Evolutionary conservation across 2,329 filamentous ascomycete species (phyloP).

Genomic region (Xylaria polymorpha): DNA sequence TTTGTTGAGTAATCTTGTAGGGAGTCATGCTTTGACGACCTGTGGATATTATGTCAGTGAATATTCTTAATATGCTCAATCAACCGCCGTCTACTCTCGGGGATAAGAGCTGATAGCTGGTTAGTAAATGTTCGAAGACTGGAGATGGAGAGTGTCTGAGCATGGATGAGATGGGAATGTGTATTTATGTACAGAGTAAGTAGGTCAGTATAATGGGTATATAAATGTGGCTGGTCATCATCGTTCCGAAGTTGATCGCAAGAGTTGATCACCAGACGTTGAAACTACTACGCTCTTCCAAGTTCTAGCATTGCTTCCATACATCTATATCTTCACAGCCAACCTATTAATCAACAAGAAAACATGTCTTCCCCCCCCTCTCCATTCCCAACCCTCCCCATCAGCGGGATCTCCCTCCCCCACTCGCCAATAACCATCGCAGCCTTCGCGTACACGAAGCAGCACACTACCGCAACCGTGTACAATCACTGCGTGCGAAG

Average conservation of each 20-base stretch:
- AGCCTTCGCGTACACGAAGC: constrained; percentile 40
- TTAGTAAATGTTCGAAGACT: background rate
- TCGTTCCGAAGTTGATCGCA: background rate
- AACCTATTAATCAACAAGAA: background rate
- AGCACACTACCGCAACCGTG: constrained; percentile 35
- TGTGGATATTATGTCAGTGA: background rate
- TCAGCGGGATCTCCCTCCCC: constrained; percentile 39
- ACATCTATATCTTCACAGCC: background rate
- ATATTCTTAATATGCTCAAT: background rate
- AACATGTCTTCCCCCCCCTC: constrained; percentile 27
- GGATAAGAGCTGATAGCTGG: background rate
- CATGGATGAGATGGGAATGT: background rate
- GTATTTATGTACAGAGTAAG: no score
- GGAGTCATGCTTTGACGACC: background rate
- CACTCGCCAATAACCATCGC: constrained; percentile 37
- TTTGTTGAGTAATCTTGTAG: background rate
- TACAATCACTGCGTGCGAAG: constrained; percentile 45
- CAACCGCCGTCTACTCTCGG: constrained; percentile 3
- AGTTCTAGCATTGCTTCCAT: background rate
- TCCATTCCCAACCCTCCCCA: constrained; percentile 39
- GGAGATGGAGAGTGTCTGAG: background rate
- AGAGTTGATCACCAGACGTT: background rate
- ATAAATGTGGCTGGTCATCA: background rate
- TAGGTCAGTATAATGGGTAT: background rate
- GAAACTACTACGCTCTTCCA: background rate